Conservation (phyloP, 371 early-diverging fungal species). For the Rhizopus delemar region DNA sequence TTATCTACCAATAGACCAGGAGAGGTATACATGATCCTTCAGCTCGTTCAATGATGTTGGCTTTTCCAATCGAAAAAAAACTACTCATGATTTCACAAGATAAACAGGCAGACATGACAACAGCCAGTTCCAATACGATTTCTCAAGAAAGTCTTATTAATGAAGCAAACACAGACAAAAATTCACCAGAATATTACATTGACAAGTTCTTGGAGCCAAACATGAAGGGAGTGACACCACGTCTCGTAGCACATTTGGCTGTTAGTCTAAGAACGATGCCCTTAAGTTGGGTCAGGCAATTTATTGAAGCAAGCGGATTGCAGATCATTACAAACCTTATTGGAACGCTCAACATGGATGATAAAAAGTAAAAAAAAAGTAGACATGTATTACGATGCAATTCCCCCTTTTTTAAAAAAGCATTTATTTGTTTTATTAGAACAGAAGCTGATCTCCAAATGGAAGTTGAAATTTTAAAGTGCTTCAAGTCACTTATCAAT, state of each 20-base stretch:
- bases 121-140: constrained; percentile 19
- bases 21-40: constrained; percentile 49
- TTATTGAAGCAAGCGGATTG: constrained; percentile 72
- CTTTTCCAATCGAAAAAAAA: constrained; percentile 51
- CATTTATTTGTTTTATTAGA: constrained; percentile 32
- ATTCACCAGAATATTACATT: constrained; percentile 67
- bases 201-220: constrained; percentile 63
- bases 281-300: constrained; percentile 66
- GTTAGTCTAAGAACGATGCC: constrained; percentile 77
- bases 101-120: constrained; percentile 37
- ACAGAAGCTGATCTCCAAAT: constrained; percentile 72
- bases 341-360: constrained; percentile 55
- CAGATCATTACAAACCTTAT: constrained; percentile 68
- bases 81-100: constrained; percentile 57
- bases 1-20: constrained; percentile 30
- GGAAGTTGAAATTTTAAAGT: constrained; percentile 81
- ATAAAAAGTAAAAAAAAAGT: constrained; percentile 39
- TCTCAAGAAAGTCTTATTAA: constrained; percentile 24
- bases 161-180: constrained; percentile 46
- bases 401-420: background rate
- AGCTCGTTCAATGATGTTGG: constrained; percentile 41
- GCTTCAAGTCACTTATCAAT: constrained; percentile 78
- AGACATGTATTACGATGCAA: background rate
- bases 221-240: constrained; percentile 59
- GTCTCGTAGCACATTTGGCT: constrained; percentile 60